Evolutionary conservation across 768 basidiomycete species (phyloP).

Genomic region (Russula olivacea): DNA sequence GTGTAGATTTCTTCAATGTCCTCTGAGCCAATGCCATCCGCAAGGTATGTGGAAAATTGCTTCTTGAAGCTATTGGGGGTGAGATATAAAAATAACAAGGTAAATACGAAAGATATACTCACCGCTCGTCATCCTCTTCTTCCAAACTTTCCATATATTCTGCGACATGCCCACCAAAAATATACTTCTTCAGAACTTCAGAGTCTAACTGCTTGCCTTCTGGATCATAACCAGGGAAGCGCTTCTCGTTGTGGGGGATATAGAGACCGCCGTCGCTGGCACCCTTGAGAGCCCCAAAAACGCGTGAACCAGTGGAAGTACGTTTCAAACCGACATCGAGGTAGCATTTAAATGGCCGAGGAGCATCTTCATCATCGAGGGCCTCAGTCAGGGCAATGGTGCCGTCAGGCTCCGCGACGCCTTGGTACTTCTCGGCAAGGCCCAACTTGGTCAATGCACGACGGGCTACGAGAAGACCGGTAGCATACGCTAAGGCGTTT

Average conservation of each 20-base stretch:
- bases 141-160: slow-evolving; percentile 99
- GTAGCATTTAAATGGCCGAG: slow-evolving; percentile 98
- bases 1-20: slow-evolving; percentile 96
- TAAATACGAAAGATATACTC: slow-evolving; percentile 27
- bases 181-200: slow-evolving; percentile 95
- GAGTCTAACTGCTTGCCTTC: slow-evolving; percentile 91
- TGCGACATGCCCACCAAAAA: slow-evolving; percentile 93
- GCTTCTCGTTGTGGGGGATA: slow-evolving; percentile 96
- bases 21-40: slow-evolving; percentile 90
- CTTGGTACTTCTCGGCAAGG: slow-evolving; percentile 96
- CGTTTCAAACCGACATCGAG: slow-evolving; percentile 98
- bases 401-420: slow-evolving; percentile 87
- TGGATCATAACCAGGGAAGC: slow-evolving; percentile 95
- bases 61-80: slow-evolving; percentile 78
- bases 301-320: slow-evolving; percentile 94
- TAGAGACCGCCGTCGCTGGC: slow-evolving; percentile 96
- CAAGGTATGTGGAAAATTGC: slow-evolving; percentile 93
- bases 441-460: slow-evolving; percentile 93
- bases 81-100: slow-evolving; percentile 9
- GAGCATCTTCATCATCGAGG: slow-evolving; percentile 86
- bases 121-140: slow-evolving; percentile 99
- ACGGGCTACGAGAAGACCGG: slow-evolving; percentile 90
- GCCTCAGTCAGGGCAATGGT: slow-evolving; percentile 76
- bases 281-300: slow-evolving; percentile 98
- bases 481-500: slow-evolving; percentile 72